Conservation (phyloP, 106 monocot genomes). For the Dendrobium catenatum region DNA sequence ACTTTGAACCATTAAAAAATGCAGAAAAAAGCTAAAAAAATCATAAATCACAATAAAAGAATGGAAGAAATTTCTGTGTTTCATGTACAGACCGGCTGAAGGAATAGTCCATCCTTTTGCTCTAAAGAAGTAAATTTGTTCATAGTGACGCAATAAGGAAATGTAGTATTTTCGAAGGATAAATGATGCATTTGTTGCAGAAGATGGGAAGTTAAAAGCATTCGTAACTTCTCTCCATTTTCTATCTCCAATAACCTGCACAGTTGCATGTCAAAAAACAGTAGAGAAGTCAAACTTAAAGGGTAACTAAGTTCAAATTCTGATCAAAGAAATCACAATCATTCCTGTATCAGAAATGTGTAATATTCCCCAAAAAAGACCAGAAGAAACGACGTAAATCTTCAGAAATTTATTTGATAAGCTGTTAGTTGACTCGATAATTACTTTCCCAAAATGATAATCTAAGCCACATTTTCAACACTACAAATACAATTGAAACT, state of each 20-base stretch:
- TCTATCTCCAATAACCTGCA: conserved; percentile 60
- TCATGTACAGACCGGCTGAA: conserved; percentile 20
- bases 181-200: conserved; percentile 98
- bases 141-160: conserved; percentile 77
- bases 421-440: no score
- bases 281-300: not conserved
- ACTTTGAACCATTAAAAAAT: no score
- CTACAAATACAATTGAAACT: no score
- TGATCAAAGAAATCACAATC: not conserved
- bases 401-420: not conserved
- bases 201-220: conserved; percentile 82
- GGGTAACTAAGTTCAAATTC: not conserved
- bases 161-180: conserved; percentile 83
- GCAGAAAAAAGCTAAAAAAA: not conserved
- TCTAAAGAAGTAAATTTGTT: conserved; percentile 76
- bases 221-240: conserved; percentile 89
- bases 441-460: no score
- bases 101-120: conserved; percentile 42
- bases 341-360: not conserved
- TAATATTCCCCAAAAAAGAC: not conserved
- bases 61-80: not conserved
- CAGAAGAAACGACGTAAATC: not conserved
- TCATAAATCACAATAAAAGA: not conserved
- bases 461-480: no score
- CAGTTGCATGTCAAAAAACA: not conserved